Evolutionary conservation across 2,329 filamentous ascomycete genomes (phyloP).

Genomic region (Fusarium scirpi): DNA sequence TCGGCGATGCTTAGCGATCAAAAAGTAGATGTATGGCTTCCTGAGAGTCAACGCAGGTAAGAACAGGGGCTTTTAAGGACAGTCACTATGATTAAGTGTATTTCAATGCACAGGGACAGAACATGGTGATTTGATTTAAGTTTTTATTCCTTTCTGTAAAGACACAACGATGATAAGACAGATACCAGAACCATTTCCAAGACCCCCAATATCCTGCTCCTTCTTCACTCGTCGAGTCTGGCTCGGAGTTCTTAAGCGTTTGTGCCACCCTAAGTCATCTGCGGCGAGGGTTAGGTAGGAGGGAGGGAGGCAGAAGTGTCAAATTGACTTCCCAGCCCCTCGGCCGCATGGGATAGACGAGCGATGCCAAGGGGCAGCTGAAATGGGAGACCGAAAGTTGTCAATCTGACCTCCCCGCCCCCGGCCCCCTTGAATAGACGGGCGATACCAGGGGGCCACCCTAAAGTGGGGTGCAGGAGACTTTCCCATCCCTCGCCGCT

Average conservation of each 20-base stretch:
- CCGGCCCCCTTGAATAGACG: no score
- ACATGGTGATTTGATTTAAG: neutral
- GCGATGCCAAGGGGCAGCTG: neutral
- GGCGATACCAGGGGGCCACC: no score
- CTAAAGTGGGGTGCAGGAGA: neutral
- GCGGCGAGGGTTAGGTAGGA: neutral
- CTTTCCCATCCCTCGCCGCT: neutral
- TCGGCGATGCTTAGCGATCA: neutral
- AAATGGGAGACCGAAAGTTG: no score
- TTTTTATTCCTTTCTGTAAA: neutral
- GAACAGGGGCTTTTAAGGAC: neutral
- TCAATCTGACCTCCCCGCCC: no score
- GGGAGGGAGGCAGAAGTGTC: neutral
- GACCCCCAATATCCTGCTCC: neutral
- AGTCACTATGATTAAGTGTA: neutral
- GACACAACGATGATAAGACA: neutral
- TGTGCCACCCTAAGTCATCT: neutral
- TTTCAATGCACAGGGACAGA: neutral
- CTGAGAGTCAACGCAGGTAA: neutral
- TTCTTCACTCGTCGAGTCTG: neutral
- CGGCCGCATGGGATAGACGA: neutral
- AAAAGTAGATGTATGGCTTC: neutral
- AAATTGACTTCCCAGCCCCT: neutral
- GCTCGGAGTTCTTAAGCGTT: neutral
- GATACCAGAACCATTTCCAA: neutral